Evolutionary conservation across 2,329 filamentous ascomycete genomes (phyloP), one percentile per base, ranked within the genome.

Genomic region (Aspergillus clavatus): DNA sequence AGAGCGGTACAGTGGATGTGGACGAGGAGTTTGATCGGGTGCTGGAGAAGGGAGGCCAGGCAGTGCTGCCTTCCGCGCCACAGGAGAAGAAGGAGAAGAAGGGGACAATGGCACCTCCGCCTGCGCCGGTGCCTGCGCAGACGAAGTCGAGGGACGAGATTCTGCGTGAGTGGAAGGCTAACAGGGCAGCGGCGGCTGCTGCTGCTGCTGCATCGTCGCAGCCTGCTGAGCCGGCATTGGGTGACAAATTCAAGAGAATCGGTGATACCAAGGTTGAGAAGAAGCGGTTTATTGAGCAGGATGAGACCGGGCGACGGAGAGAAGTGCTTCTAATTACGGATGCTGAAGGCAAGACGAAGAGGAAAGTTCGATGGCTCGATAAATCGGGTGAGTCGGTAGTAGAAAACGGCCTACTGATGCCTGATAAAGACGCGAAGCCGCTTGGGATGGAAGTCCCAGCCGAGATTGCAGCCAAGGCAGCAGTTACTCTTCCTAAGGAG

Each of bases 291-390:
- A 71, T 81, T 36, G 80, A 83, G 58, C 68, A 72, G 7, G 80
- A 83, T 52, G 71, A 73, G 36, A 67, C 57, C 35, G 72, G 72
- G 58, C 58, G 80, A 62, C 43, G 71, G 12, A 71, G 79, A 39
- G 80, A 84, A 53, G 73, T 84, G 2, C 64, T 84, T 11, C 73
- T 81, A 28, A 75, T 78, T 12, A 77, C 76, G 5, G n/a, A 81
- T 50, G 73, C 75, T 16, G 71, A 83, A 43, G 81, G 81, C 11
- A 80, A 77, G 31, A 75, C 78, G 42, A 84, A 83, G 63, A 72
- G 77, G 49, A 83, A 82, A 59, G 71, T 80, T 14, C 71, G 77
- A 49, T 82, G 80, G 68, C 62, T 76, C 37, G 67, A 66, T 55
- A 68, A 62, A 44, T 53, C 60, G 11, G 60, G 63, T 14, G 55